Evolutionary conservation across 169 alveolate genomes (phyloP).

Genomic region (Plasmodium coatneyi): DNA sequence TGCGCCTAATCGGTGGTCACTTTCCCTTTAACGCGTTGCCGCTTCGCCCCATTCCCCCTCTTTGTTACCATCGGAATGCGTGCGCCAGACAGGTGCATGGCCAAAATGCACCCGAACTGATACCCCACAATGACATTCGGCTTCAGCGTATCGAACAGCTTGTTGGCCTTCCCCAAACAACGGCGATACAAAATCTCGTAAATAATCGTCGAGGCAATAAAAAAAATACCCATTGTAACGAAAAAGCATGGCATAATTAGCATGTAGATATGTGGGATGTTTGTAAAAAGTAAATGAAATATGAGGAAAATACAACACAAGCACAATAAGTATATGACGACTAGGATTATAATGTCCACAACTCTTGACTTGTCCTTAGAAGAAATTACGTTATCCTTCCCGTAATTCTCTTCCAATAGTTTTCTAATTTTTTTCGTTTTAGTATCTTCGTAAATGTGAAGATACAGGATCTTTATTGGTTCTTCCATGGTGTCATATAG

Average conservation of each 20-base stretch:
- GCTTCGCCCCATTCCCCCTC: background rate
- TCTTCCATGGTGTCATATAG: background rate
- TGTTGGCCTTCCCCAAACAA: constrained; percentile 17
- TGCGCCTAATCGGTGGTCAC: background rate
- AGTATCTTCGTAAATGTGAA: constrained; percentile 48
- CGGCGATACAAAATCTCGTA: constrained; percentile 34
- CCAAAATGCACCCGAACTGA: constrained; percentile 62
- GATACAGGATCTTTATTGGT: constrained; percentile 54
- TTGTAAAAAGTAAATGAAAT: background rate
- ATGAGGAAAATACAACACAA: constrained; percentile 5
- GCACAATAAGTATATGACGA: constrained; percentile 14
- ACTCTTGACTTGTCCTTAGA: constrained; percentile 25
- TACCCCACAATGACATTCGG: constrained; percentile 60
- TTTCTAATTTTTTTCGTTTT: constrained; percentile 20
- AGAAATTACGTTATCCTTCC: constrained; percentile 35
- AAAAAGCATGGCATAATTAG: constrained; percentile 14
- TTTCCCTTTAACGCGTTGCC: background rate
- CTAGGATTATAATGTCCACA: constrained; percentile 18
- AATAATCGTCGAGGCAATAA: constrained; percentile 18
- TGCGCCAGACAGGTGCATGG: constrained; percentile 23
- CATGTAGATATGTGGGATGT: background rate
- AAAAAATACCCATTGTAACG: constrained; percentile 14
- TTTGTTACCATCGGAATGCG: constrained; percentile 48
- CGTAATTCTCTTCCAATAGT: constrained; percentile 18
- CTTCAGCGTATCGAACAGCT: constrained; percentile 8